Percentiles rank a stretch among this genome's conserved stretches.
Conservation (phyloP, 176 grass and related monocot genomes). For the Pharus latifolius region DNA sequence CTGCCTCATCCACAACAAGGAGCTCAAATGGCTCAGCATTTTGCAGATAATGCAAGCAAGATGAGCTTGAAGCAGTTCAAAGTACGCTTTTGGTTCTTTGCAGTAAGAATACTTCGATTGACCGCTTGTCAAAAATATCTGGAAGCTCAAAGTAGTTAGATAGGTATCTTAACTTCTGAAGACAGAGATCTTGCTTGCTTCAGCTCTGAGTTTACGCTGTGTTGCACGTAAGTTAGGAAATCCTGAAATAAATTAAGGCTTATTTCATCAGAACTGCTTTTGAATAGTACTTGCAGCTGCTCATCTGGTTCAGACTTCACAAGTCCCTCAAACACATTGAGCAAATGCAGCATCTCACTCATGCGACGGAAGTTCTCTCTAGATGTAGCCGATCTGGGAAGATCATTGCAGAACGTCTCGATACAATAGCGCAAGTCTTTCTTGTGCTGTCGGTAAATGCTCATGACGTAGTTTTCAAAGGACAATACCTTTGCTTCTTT, state of each 20-base stretch:
- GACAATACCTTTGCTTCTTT: not conserved
- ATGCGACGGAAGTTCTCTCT: conserved; percentile 6
- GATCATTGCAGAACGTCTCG: conserved; percentile 11
- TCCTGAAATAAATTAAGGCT: not conserved
- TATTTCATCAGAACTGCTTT: not conserved
- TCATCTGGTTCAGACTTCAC: not conserved
- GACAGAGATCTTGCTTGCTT: conserved; percentile 1
- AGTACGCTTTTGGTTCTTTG: conserved; percentile 31
- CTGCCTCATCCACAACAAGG: conserved; percentile 69
- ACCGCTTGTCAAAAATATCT: not conserved
- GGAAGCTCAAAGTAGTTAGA: conserved; percentile 19
- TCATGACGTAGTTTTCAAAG: conserved; percentile 7
- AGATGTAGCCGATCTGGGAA: conserved; percentile 26
- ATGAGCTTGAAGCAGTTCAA: conserved; percentile 48
- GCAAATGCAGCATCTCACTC: not conserved
- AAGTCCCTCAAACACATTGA: not conserved
- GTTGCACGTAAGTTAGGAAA: not conserved
- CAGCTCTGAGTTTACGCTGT: not conserved
- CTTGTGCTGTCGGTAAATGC: not conserved
- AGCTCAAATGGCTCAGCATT: conserved; percentile 23
- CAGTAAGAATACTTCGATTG: conserved; percentile 30
- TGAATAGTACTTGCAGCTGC: conserved; percentile 12
- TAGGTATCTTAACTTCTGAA: not conserved
- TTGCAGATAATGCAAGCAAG: conserved; percentile 6
- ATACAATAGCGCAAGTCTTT: not conserved